Base-by-base conservation (phyloP, 352 stramenopile genomes). In the Pythium guiyangense region DNA sequence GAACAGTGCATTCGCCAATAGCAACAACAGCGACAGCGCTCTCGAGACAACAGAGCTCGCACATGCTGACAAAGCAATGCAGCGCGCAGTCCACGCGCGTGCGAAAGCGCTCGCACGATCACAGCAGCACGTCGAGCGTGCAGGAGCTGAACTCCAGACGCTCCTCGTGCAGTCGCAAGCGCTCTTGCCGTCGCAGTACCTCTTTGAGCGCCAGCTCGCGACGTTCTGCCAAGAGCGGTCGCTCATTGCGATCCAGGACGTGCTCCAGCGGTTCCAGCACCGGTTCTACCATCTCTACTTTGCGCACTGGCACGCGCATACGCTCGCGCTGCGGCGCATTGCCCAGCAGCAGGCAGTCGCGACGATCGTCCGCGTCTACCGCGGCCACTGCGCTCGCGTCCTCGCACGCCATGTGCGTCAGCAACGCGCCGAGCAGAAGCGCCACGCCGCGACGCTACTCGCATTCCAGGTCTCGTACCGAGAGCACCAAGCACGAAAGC, bases 151-250 rank as follows among this genome's bases (percentile, higher is more conserved):
- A 10, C 45, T 85, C 27, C 57, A 73, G 1, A 35, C 59, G 43
- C 52, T 80, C 25, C 34, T 87, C 3, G 43, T 10, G 11, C 49
- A 63, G 4, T 69, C 72, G 2, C 67, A 85, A 45, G 59, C 60
- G 18, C 51, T 85, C 12, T 42, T 88, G 9, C 71, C 78, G 14
- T 70, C 64, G 10, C 62, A 72, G 29, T 88, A 86, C 42, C 66
- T 88, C 3, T 88, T 88, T 55, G 78, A 85, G 49, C 67, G 67
- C 11, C 78, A 86, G 26, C 60, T 88, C 15, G 72, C 57, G 1
- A n/a, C n/a, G n/a, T n/a, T n/a, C n/a, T n/a, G n/a, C n/a, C n/a
- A n/a, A n/a, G n/a, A n/a, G n/a, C n/a, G n/a, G n/a, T n/a, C n/a
- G n/a, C n/a, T n/a, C n/a, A n/a, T n/a, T n/a, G n/a, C n/a, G n/a